Conservation (phyloP, 129 eudicot species). For the Ambrosia trifida region DNA sequence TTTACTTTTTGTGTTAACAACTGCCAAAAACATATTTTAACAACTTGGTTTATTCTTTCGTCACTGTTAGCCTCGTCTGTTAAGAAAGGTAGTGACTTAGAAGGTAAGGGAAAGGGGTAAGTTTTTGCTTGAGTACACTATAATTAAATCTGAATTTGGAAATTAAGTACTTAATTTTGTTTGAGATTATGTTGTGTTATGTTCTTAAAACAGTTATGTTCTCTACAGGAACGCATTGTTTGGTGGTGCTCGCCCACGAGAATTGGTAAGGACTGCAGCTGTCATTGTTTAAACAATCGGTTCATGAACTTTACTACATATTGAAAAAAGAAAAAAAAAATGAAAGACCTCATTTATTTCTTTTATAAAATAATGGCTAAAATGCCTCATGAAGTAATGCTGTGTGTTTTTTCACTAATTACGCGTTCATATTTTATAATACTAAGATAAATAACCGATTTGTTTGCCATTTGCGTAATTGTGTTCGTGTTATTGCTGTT, state of each 20-base stretch:
- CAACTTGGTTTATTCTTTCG: background rate
- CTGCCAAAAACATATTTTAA: background rate
- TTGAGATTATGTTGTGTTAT: background rate
- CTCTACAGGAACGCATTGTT: slow-evolving; percentile 61
- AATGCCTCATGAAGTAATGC: background rate
- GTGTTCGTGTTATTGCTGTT: slow-evolving; percentile 19
- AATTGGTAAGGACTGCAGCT: slow-evolving; percentile 53
- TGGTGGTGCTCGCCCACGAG: slow-evolving; percentile 96
- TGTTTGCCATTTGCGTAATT: slow-evolving; percentile 11
- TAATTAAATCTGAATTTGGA: background rate
- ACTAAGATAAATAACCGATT: background rate
- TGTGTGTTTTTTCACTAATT: background rate
- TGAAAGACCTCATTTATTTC: background rate
- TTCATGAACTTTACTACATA: background rate
- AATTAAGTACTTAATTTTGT: background rate
- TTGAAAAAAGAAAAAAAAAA: background rate
- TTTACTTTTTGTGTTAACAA: background rate
- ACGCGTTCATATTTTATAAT: background rate
- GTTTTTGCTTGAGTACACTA: background rate
- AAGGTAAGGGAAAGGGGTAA: background rate
- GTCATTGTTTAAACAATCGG: background rate
- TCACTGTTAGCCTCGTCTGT: background rate
- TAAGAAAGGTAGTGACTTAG: background rate
- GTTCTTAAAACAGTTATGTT: background rate
- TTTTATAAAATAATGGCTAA: slow-evolving; percentile 7